Evolutionary conservation across 495 filamentous ascomycete species (phyloP), one percentile per base, ranked within the genome.

Genomic region (Arthonia radiata): DNA sequence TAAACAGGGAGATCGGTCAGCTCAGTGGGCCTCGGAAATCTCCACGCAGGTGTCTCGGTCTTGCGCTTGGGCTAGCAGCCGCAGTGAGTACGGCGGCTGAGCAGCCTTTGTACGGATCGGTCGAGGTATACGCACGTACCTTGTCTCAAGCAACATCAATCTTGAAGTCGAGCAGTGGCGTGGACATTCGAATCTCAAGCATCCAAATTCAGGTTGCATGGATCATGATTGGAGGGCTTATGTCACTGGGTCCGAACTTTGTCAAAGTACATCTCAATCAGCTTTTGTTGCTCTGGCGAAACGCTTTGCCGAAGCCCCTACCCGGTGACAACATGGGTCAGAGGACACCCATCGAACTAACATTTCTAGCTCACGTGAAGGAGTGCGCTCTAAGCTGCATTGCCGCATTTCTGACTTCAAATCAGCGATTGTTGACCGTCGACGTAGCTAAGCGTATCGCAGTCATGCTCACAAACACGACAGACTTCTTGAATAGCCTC

Each of bases 231-330:
- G 86, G 86, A 18, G 86, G 86, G 0, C 50, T 99, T 14, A 94
- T 94, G 89, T 76, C 82, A 4, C 57, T 94, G 2, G 86, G 86
- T 0, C 89, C 89, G 4, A 93, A 90, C 43, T 99, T 99, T 44
- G 83, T 94, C 47, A 99, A 99, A 49, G 94, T 92, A 22, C 86
- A 94, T 52, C 59, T 99, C 12, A 83, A 83, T 2, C 86, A 94
- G 45, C 53, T 99, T 24, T 68, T 94, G 28, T 49, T 94, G n/a
- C 57, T 99, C 8, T 99, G 86, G 86, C 92, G 90, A 45, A 94
- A 92, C 49, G 82, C 86, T 2, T 52, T 99, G 18, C 86, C 86
- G 3, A 91, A 80, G 38, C 83, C 89, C n/a, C 42, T 94, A 7
- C 67, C 75, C 14, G 86, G 76, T 47, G 83, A 93, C 33, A 83